phyloP scores from a whole-genome alignment of 2,329 filamentous ascomycete species.

The Cryphonectria naterciae region DNA sequence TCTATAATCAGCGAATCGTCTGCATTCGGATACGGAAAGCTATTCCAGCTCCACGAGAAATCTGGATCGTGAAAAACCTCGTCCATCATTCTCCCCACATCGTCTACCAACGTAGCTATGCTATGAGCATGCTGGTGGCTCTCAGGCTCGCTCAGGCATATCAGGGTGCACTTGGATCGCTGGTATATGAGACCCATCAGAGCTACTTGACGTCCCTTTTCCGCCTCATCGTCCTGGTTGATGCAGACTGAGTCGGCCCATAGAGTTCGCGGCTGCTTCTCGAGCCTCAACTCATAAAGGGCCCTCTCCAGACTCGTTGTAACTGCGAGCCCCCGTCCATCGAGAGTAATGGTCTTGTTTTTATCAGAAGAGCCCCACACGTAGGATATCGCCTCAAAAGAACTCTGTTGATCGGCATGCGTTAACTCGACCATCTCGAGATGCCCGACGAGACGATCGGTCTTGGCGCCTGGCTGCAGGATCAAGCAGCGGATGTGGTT shows the following conservation, averaged over 20 bases:
- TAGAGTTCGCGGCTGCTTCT: neutral
- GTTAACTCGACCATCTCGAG: neutral
- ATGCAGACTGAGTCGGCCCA: slow-evolving; percentile 8
- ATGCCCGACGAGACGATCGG: neutral
- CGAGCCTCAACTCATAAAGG: neutral
- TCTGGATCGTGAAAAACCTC: neutral
- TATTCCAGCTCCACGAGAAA: slow-evolving; percentile 4
- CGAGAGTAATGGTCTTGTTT: slow-evolving; percentile 1
- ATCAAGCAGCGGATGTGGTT: neutral
- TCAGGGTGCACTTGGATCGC: neutral
- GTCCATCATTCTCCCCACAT: slow-evolving; percentile 1
- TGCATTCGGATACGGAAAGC: slow-evolving; percentile 10
- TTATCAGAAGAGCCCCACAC: neutral
- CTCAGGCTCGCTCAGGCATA: neutral
- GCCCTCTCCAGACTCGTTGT: neutral
- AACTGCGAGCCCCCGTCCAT: neutral
- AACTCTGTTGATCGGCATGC: neutral
- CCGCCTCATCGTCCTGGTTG: slow-evolving; percentile 1
- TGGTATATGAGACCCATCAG: slow-evolving; percentile 3
- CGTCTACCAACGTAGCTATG: neutral
- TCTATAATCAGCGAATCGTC: neutral
- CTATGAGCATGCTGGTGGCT: neutral
- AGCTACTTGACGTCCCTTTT: neutral
- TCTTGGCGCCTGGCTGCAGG: neutral
- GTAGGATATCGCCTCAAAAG: neutral